Evolutionary conservation across 2,329 filamentous ascomycete species (phyloP), one percentile per base, ranked within the genome.

Genomic region (Lojkania enalia): DNA sequence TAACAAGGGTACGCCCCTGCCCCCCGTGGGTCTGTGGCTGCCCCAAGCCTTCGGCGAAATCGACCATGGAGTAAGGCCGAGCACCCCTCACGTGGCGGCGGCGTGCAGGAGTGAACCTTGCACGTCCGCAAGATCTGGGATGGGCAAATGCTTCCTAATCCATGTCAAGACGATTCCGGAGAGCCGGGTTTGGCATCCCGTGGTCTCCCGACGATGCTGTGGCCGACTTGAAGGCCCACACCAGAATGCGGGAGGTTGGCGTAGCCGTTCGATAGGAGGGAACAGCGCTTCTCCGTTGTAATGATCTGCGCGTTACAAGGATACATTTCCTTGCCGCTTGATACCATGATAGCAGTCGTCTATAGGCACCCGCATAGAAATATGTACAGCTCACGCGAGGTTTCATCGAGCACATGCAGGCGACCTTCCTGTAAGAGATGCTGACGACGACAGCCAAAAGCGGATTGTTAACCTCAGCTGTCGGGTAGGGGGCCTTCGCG

Each of bases 11-110:
- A n/a, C 30, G 39, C 52, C 61, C 60, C 52, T 61, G 60, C 33
- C 54, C 55, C 48, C 45, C 54, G 51, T 36, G 37, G 49, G 45
- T 46, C 41, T 52, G 57, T 66, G 62, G 62, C 61, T 59, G 35
- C 14, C n/a, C 20, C 46, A 49, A 42, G 40, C 29, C 39, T 44
- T 65, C 62, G 64, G 64, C 50, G 45, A 42, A 41, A 59, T 50
- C 49, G 37, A 39, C 32, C 19, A 43, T 42, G 46, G 37, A 54
- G 51, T 59, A 44, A 44, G 51, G 49, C 64, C 62, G 63, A 61
- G 35, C 16, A 25, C 29, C 37, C 27, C 55, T 66, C 64, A 66
- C 63, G 65, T 68, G 64, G 64, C 58, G 40, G 48, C 31, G 42
- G 45, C 31, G 47, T 44, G 44, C 35, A 39, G 31, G 42, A 27